These are phyloP conservation scores for Pseudocercospora fuligena DNA, from an alignment of 2,329 filamentous ascomycete genomes.

Conservation along the genomic window DNA sequence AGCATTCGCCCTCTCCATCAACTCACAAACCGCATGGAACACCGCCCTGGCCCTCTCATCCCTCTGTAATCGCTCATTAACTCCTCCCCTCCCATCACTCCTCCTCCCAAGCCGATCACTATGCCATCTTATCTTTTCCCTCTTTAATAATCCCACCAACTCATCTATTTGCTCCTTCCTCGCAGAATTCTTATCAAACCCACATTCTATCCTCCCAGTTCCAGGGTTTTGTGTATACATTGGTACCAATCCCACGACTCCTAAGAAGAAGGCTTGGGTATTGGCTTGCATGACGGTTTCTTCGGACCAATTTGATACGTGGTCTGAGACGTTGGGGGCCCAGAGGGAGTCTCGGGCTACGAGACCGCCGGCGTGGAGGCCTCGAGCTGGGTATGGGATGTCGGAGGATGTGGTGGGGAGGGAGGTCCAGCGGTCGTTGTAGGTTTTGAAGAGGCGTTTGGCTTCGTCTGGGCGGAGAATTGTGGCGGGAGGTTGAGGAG, in stretches of 20 bases:
- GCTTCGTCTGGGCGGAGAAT: constrained; percentile 36
- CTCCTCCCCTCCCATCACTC: constrained; percentile 27
- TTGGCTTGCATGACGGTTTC: constrained; percentile 41
- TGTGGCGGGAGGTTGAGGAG: constrained; percentile 30
- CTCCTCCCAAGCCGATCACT: constrained; percentile 38
- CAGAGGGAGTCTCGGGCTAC: constrained; percentile 33
- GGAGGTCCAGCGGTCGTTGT: constrained; percentile 37
- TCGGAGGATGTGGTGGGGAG: constrained; percentile 33
- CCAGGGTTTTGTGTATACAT: constrained; percentile 31
- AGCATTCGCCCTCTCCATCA: constrained; percentile 34
- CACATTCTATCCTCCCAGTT: constrained; percentile 32
- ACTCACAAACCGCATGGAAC: constrained; percentile 41
- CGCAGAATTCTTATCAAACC: constrained; percentile 32
- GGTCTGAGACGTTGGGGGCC: constrained; percentile 31
- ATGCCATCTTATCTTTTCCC: constrained; percentile 42
- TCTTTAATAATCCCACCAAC: constrained; percentile 39
- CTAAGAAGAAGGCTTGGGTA: constrained; percentile 39
- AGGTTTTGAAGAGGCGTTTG: constrained; percentile 33
- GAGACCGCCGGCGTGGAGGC: constrained; percentile 34
- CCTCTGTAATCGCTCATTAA: constrained; percentile 37
- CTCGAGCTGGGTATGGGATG: constrained; percentile 39
- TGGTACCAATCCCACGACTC: constrained; percentile 33
- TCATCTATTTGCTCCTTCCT: constrained; percentile 31
- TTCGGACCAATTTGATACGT: constrained; percentile 37
- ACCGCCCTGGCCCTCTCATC: constrained; percentile 39